Percentiles rank a stretch among this genome's conserved stretches.
Conservation (phyloP, 1,139 yeast genomes). For the Diutina pseudorugosa region DNA sequence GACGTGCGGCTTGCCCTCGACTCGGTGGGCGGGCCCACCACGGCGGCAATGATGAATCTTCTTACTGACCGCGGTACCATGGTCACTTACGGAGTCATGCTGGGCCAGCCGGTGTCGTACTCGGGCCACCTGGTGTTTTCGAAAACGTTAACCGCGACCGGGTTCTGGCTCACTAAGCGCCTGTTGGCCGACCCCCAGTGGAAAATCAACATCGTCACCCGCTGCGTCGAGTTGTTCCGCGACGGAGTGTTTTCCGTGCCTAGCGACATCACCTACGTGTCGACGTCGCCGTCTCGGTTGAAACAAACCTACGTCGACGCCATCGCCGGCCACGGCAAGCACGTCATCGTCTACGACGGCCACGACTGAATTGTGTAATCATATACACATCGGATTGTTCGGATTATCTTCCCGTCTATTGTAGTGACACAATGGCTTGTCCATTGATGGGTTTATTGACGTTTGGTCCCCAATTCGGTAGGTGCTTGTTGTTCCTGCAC, state of each 20-base stretch:
- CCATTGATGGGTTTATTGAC: too few species aligned
- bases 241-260: not conserved
- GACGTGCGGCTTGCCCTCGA: slow-evolving; percentile 2
- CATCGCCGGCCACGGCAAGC: not conserved
- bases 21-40: not conserved
- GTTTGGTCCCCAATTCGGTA: too few species aligned
- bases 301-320: not conserved
- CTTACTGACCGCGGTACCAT: not conserved
- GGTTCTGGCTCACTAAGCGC: not conserved
- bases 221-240: not conserved
- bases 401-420: too few species aligned
- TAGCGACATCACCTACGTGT: not conserved
- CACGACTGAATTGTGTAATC: not conserved
- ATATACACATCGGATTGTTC: too few species aligned
- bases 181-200: not conserved
- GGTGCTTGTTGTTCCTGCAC: not conserved
- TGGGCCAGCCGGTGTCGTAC: not conserved
- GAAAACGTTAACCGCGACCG: not conserved
- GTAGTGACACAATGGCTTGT: too few species aligned
- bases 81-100: not conserved
- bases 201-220: not conserved
- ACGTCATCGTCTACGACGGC: not conserved
- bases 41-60: not conserved
- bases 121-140: not conserved
- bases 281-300: not conserved